Evolutionary conservation across 2,329 filamentous ascomycete species (phyloP).

Genomic region (Rhinocladiella similis): DNA sequence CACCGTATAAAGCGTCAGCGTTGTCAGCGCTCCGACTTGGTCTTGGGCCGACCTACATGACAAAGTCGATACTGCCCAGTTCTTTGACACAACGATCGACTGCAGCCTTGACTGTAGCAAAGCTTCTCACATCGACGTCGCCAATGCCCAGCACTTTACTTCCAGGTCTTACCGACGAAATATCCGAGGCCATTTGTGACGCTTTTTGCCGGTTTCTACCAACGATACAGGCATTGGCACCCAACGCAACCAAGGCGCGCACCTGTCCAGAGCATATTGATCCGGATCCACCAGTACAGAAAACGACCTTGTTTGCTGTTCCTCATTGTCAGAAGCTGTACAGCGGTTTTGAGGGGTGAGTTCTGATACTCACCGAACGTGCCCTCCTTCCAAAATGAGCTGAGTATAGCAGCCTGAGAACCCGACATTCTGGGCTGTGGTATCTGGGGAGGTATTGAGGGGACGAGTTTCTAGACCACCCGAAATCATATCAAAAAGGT

Average conservation of each 20-base stretch:
- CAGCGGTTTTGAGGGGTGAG: slow-evolving; percentile 45
- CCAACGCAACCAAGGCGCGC: slow-evolving; percentile 81
- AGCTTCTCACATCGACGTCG: slow-evolving; percentile 68
- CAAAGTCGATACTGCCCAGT: slow-evolving; percentile 83
- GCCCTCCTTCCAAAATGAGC: slow-evolving; percentile 69
- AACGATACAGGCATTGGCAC: slow-evolving; percentile 89
- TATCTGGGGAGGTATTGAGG: too few relatives aligned
- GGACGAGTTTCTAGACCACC: too few relatives aligned
- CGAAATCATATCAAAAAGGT: too few relatives aligned
- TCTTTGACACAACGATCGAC: slow-evolving; percentile 78
- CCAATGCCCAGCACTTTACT: slow-evolving; percentile 84
- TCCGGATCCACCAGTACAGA: slow-evolving; percentile 91
- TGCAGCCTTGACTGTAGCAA: slow-evolving; percentile 67
- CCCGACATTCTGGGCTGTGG: too few relatives aligned
- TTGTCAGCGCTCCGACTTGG: not conserved
- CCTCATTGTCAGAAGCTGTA: not conserved
- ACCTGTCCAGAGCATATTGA: slow-evolving; percentile 94
- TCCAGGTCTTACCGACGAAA: slow-evolving; percentile 60
- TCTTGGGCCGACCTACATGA: slow-evolving; percentile 61
- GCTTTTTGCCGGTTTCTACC: slow-evolving; percentile 89
- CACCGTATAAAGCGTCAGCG: not conserved
- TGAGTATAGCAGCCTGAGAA: too few relatives aligned
- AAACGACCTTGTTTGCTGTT: slow-evolving; percentile 69
- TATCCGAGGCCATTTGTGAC: slow-evolving; percentile 73
- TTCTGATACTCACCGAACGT: slow-evolving; percentile 57